These are phyloP conservation scores for Wallacemonas sp. DNA, from an alignment of 208 protist genomes.

Conservation along the genomic window DNA sequence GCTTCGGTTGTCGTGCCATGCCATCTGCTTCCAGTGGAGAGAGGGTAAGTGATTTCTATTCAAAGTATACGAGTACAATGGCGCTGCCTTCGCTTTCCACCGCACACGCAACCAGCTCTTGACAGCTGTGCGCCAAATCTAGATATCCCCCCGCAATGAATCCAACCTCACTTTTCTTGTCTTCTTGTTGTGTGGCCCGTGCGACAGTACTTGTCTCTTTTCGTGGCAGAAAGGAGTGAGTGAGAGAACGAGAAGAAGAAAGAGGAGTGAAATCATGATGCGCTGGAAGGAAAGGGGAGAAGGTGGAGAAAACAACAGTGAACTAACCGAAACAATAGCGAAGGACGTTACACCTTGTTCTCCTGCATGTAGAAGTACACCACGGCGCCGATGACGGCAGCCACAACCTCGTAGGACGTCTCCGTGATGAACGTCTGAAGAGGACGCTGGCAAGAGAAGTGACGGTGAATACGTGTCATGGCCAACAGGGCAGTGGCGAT, in stretches of 20 bases:
- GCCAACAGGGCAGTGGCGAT: slow-evolving; percentile 48
- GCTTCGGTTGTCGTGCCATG: background rate
- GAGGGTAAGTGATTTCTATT: no score
- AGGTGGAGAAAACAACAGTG: no score
- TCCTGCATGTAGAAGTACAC: slow-evolving; percentile 62
- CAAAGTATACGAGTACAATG: slow-evolving; percentile 6
- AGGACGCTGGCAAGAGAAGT: slow-evolving; percentile 77
- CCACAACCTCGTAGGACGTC: slow-evolving; percentile 67
- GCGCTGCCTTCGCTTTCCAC: background rate
- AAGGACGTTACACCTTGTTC: slow-evolving; percentile 41
- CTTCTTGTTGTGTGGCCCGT: no score
- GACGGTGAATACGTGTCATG: slow-evolving; percentile 56
- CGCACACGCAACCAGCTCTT: background rate
- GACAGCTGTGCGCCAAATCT: background rate
- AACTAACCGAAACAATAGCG: background rate
- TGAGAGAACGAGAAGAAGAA: no score
- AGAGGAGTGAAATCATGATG: no score
- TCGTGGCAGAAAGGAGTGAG: no score
- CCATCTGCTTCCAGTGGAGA: background rate
- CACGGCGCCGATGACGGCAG: slow-evolving; percentile 58
- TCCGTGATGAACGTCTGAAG: slow-evolving; percentile 76
- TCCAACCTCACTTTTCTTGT: no score
- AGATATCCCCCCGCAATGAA: no score
- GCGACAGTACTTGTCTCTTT: no score
- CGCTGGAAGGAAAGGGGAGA: no score